These are phyloP conservation scores for Heritiera littoralis DNA, from an alignment of 345 rosid genomes.

Conservation along the genomic window DNA sequence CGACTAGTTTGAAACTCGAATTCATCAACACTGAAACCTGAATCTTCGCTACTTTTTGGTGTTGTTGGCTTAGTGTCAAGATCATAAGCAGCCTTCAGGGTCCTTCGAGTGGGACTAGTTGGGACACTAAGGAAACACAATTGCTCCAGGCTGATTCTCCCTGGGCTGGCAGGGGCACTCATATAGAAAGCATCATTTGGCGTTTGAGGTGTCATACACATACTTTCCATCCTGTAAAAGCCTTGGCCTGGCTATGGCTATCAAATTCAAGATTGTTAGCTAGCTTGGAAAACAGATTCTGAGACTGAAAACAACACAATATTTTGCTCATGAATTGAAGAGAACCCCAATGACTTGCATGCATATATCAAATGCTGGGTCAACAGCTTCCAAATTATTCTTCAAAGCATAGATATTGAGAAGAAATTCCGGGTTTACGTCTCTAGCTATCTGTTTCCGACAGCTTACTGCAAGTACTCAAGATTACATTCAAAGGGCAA, in stretches of 20 bases:
- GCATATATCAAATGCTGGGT: not conserved
- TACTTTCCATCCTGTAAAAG: not conserved
- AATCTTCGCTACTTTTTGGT: constrained; percentile 12
- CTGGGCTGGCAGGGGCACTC: constrained; percentile 41
- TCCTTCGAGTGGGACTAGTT: constrained; percentile 26
- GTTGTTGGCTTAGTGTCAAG: constrained; percentile 17
- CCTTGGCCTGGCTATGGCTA: not conserved
- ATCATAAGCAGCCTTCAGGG: not conserved
- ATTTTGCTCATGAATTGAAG: constrained; percentile 5
- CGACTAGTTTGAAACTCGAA: constrained; percentile 44
- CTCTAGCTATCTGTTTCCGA: not conserved
- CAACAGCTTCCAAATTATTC: constrained; percentile 13
- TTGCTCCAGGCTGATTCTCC: constrained; percentile 11
- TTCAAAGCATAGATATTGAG: constrained; percentile 9
- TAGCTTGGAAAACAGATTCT: not conserved
- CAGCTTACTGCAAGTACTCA: not conserved
- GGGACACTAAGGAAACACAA: constrained; percentile 34
- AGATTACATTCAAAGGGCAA: constrained; percentile 10
- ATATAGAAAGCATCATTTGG: constrained; percentile 11
- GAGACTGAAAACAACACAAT: not conserved
- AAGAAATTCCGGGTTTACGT: constrained; percentile 14
- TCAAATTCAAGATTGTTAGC: not conserved
- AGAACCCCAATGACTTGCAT: not conserved
- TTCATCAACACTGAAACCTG: constrained; percentile 24
- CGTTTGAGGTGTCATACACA: constrained; percentile 11